Conservation (phyloP, 1,139 yeast genomes). For the Nakaseomyces delphensis region DNA sequence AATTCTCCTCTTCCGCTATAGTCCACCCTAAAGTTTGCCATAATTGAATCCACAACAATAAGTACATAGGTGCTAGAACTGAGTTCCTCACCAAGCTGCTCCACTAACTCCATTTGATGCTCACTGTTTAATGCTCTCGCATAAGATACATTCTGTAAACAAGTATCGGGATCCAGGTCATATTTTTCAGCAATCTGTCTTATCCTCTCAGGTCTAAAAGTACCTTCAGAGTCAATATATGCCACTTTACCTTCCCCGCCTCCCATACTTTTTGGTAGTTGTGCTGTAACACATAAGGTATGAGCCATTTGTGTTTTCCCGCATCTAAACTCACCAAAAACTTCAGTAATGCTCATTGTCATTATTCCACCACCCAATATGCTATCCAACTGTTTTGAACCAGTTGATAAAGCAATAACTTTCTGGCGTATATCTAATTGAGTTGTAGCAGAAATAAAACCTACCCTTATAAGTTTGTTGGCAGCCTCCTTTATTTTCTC, state of each 20-base stretch:
- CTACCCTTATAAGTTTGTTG: constrained; percentile 40
- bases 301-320: constrained; percentile 56
- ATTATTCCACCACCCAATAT: constrained; percentile 51
- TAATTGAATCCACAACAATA: constrained; percentile 47
- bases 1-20: constrained; percentile 53
- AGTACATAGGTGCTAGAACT: constrained; percentile 43
- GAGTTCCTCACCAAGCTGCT: constrained; percentile 42
- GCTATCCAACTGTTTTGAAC: constrained; percentile 45
- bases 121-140: constrained; percentile 55
- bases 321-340: constrained; percentile 55
- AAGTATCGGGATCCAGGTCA: constrained; percentile 45
- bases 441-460: constrained; percentile 46
- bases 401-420: constrained; percentile 44
- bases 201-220: constrained; percentile 51
- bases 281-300: constrained; percentile 52
- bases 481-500: constrained; percentile 59
- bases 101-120: constrained; percentile 51
- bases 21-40: constrained; percentile 57
- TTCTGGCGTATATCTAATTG: constrained; percentile 44
- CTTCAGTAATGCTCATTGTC: constrained; percentile 56
- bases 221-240: constrained; percentile 53
- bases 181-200: constrained; percentile 46
- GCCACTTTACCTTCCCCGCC: constrained; percentile 60
- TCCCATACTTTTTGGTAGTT: constrained; percentile 45
- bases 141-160: constrained; percentile 46